Evolutionary conservation across 148 eudicot genomes (phyloP).

Genomic region (Cornus kousa): DNA sequence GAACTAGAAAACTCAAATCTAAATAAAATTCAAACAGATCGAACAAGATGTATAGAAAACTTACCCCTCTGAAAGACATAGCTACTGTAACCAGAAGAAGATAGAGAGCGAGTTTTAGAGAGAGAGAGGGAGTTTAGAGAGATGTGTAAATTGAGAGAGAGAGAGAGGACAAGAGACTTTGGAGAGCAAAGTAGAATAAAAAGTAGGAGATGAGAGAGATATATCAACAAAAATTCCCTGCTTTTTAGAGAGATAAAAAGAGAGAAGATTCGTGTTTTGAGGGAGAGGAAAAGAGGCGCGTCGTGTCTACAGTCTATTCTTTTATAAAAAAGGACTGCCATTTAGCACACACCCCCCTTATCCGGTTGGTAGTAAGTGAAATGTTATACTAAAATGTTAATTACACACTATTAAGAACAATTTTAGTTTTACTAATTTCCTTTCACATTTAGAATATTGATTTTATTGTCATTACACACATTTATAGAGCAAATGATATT

Average conservation of each 20-base stretch:
- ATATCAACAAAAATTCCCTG: constrained; percentile 3
- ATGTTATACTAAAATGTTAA: too few relatives aligned
- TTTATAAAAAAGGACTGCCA: not conserved
- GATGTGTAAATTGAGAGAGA: constrained; percentile 1
- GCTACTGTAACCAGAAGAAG: constrained; percentile 31
- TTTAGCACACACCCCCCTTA: not conserved
- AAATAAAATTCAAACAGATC: not conserved
- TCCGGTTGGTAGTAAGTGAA: too few relatives aligned
- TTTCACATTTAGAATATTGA: too few relatives aligned
- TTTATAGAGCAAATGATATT: too few relatives aligned
- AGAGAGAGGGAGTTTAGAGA: not conserved
- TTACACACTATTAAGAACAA: too few relatives aligned
- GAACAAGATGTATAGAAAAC: not conserved
- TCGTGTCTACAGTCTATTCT: not conserved
- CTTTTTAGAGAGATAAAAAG: not conserved
- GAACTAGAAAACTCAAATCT: not conserved
- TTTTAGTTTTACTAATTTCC: too few relatives aligned
- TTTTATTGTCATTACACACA: too few relatives aligned
- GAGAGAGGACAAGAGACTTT: not conserved
- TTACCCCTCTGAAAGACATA: constrained; percentile 60
- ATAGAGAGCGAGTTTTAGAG: not conserved
- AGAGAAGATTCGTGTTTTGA: not conserved
- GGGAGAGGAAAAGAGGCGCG: not conserved
- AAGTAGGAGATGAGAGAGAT: not conserved
- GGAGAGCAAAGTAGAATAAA: constrained; percentile 16